Conservation (phyloP, 2,329 filamentous ascomycete genomes). For the Teratosphaeriaceae sp. region DNA sequence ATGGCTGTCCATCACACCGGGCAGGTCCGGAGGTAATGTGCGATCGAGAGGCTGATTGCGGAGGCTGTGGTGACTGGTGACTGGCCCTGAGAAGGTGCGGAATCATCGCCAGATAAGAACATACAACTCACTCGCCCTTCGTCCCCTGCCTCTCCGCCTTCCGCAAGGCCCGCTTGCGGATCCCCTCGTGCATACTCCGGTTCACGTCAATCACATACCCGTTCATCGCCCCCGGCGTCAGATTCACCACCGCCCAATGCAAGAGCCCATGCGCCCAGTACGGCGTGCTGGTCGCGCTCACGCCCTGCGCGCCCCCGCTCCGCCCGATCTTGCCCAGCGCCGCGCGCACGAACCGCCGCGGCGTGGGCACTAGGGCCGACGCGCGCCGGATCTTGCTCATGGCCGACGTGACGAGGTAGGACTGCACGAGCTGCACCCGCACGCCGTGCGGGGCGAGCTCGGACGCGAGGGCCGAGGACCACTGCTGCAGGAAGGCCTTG, state of each 20-base stretch:
- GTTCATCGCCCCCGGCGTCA: conserved; percentile 51
- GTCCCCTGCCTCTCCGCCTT: conserved; percentile 79
- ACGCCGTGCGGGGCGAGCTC: conserved; percentile 78
- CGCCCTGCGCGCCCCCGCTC: conserved; percentile 68
- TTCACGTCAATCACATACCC: conserved; percentile 54
- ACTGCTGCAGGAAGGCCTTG: conserved; percentile 97
- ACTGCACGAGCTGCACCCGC: conserved; percentile 84
- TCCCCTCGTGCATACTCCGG: conserved; percentile 69
- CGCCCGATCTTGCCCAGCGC: conserved; percentile 74
- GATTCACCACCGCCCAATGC: conserved; percentile 67
- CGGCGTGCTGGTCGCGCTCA: conserved; percentile 79
- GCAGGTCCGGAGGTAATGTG: too few species aligned
- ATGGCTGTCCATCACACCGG: too few species aligned
- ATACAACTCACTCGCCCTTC: too few species aligned
- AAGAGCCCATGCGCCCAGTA: conserved; percentile 89
- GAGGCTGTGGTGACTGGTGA: too few species aligned
- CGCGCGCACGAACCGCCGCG: conserved; percentile 73
- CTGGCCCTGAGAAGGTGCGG: too few species aligned
- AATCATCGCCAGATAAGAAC: too few species aligned
- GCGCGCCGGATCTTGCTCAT: conserved; percentile 93
- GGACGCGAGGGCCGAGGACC: conserved; percentile 77
- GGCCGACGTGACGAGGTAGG: conserved; percentile 87
- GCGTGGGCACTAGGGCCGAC: conserved; percentile 70
- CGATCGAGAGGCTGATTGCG: too few species aligned
- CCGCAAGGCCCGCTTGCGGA: conserved; percentile 71